These are phyloP conservation scores for Myxozyma melibiosi DNA, from an alignment of 805 yeast genomes.

Conservation along the genomic window DNA sequence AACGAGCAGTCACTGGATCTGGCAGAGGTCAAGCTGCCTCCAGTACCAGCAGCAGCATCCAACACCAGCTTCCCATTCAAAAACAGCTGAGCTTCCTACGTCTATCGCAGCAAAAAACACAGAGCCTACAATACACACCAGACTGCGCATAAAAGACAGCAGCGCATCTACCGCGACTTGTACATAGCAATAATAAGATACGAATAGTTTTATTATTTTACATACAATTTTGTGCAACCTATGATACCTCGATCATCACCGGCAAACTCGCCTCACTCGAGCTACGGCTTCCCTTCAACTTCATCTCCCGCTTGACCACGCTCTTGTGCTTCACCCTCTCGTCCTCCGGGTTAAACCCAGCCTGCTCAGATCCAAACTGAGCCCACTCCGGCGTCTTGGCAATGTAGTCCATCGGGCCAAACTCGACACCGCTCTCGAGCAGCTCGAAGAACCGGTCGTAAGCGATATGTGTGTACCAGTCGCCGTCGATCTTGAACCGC, in stretches of 20 bases:
- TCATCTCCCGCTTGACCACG: constrained; percentile 10
- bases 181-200: too few relatives aligned
- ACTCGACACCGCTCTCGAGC: constrained; percentile 63
- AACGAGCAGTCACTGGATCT: not conserved
- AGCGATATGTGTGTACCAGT: constrained; percentile 89
- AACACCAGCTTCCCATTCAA: too few relatives aligned
- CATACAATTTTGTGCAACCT: not conserved
- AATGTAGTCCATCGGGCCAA: constrained; percentile 78
- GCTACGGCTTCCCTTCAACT: not conserved
- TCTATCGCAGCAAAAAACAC: too few relatives aligned
- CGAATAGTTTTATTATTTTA: too few relatives aligned
- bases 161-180: too few relatives aligned
- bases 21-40: not conserved
- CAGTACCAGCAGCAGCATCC: not conserved
- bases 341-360: constrained; percentile 90
- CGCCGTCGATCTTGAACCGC: constrained; percentile 66
- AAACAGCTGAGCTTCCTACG: too few relatives aligned
- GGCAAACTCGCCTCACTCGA: constrained; percentile 4
- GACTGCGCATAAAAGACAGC: too few relatives aligned
- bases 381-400: constrained; percentile 90
- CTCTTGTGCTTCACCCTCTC: constrained; percentile 49
- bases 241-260: constrained; percentile 3
- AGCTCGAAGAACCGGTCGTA: constrained; percentile 74
- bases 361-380: constrained; percentile 77
- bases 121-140: too few relatives aligned